Evolutionary conservation across 805 yeast genomes (phyloP).

Genomic region (Clavispora asparagi): DNA sequence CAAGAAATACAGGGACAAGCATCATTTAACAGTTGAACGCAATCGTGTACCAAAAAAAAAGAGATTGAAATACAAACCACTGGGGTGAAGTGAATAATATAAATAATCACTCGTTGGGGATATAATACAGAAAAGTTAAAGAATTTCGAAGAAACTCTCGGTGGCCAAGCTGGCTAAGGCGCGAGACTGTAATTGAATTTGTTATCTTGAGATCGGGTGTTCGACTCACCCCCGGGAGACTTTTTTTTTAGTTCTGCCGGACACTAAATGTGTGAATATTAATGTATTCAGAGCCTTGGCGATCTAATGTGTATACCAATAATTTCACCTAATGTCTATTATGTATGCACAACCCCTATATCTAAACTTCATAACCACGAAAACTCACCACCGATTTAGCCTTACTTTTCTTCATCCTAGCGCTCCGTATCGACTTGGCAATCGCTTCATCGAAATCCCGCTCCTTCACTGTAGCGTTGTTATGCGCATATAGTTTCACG

Average conservation of each 20-base stretch:
- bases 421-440: not conserved
- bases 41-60: no score
- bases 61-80: no score
- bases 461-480: not conserved
- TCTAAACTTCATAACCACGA: not conserved
- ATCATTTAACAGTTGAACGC: no score
- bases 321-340: not conserved
- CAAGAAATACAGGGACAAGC: no score
- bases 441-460: not conserved
- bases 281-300: no score
- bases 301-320: no score
- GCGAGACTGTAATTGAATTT: constrained; percentile 42
- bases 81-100: no score
- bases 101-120: not conserved
- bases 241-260: constrained; percentile 2
- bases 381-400: not conserved
- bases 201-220: constrained; percentile 47
- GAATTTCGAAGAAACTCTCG: constrained; percentile 23
- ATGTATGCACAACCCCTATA: not conserved
- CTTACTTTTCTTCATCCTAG: not conserved
- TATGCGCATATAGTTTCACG: not conserved
- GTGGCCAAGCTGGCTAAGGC: constrained; percentile 49
- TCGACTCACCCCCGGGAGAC: constrained; percentile 48
- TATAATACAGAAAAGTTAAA: not conserved
- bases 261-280: no score